Evolutionary conservation across 768 basidiomycete genomes (phyloP).

Genomic region (Russula vinacea): DNA sequence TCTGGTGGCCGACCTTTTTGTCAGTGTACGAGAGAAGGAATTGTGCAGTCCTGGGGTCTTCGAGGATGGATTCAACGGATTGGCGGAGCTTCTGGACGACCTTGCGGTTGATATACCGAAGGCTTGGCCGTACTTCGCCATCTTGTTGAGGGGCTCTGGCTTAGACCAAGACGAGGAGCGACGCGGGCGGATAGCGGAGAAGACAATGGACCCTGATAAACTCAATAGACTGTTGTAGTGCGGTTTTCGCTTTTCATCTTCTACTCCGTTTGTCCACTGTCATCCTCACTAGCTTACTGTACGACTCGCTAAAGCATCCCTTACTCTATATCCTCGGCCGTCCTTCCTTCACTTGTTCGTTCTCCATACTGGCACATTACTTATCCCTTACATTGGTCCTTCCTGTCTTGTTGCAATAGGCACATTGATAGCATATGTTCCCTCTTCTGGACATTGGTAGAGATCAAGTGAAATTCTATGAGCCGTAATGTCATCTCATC

Average conservation of each 20-base stretch:
- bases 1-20: conserved; percentile 75
- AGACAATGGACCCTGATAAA: conserved; percentile 58
- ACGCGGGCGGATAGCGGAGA: conserved; percentile 53
- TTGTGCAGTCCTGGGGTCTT: conserved; percentile 59
- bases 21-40: conserved; percentile 54
- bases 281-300: conserved; percentile 27
- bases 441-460: conserved; percentile 1
- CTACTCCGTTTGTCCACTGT: conserved; percentile 14
- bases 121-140: conserved; percentile 71
- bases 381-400: conserved; percentile 8
- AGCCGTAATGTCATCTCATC: conserved; percentile 11
- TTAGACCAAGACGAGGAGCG: conserved; percentile 57
- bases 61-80: conserved; percentile 67
- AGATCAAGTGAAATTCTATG: conserved; percentile 12
- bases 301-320: conserved; percentile 22
- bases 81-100: conserved; percentile 81
- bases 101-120: conserved; percentile 87
- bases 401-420: conserved; percentile 17
- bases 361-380: conserved; percentile 23
- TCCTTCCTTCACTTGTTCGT: conserved; percentile 19
- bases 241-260: conserved; percentile 17
- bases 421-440: conserved; percentile 21
- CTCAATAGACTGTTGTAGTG: conserved; percentile 41
- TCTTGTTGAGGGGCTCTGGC: conserved; percentile 67
- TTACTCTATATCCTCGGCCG: conserved; percentile 27